Evolutionary conservation across 1,139 yeast genomes (phyloP).

Genomic region (Keqinozyma sinolaborantium): DNA sequence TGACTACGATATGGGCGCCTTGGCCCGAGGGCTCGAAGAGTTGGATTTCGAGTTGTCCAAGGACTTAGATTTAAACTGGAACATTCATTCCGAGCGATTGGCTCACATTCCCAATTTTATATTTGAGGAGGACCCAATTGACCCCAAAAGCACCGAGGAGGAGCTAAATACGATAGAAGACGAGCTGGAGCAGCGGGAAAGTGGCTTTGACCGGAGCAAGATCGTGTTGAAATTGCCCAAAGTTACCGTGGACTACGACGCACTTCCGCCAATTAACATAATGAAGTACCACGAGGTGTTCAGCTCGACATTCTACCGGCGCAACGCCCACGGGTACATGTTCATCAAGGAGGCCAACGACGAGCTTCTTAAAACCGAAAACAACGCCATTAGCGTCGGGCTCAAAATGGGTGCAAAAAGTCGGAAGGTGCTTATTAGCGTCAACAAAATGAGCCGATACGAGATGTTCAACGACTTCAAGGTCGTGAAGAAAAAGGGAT

Average conservation of each 20-base stretch:
- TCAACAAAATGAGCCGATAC: conserved; percentile 8
- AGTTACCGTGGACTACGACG: not conserved
- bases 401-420: conserved; percentile 3
- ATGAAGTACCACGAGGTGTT: conserved; percentile 13
- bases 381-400: conserved; percentile 7
- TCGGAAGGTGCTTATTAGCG: conserved; percentile 6
- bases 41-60: not conserved
- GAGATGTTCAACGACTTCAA: conserved; percentile 14
- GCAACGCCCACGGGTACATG: conserved; percentile 36
- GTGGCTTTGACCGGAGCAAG: not conserved
- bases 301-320: conserved; percentile 31
- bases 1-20: not conserved
- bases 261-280: conserved; percentile 8
- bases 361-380: conserved; percentile 13
- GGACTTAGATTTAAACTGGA: not conserved
- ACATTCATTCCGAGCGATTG: not conserved
- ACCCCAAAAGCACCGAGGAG: not conserved
- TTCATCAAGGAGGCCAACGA: conserved; percentile 30
- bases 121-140: not conserved
- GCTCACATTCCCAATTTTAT: no score
- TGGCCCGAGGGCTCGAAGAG: not conserved
- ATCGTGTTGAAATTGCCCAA: not conserved
- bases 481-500: conserved; percentile 8
- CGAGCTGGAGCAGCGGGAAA: no score
- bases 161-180: no score